Percentiles rank a stretch among this genome's conserved stretches.
Evolutionary conservation across 2,329 filamentous ascomycete genomes (phyloP).

Genomic region (Bipolaris bicolor): DNA sequence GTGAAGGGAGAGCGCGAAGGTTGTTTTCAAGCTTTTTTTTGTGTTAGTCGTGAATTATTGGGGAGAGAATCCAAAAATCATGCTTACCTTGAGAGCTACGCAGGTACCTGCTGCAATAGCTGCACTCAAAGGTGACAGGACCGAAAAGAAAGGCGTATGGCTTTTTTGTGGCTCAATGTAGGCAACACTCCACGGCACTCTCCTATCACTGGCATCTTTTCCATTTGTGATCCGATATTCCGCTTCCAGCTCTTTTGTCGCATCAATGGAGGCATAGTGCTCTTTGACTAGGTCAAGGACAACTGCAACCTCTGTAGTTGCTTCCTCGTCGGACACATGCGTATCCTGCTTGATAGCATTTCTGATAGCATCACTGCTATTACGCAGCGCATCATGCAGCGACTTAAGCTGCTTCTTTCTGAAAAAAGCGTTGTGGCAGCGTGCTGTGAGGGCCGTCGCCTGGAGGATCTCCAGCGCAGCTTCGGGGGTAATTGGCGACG

Average conservation of each 20-base stretch:
- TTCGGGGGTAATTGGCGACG: conserved; percentile 30
- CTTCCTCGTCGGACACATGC: conserved; percentile 45
- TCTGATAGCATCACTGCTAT: conserved; percentile 45
- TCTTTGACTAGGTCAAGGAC: conserved; percentile 50
- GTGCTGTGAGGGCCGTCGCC: conserved; percentile 54
- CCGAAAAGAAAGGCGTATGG: conserved; percentile 57
- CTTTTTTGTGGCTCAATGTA: conserved; percentile 55
- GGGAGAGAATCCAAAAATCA: not conserved
- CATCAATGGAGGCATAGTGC: conserved; percentile 51
- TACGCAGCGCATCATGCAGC: conserved; percentile 50
- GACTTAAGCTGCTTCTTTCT: conserved; percentile 55
- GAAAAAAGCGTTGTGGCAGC: conserved; percentile 55
- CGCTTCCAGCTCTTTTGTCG: conserved; percentile 45
- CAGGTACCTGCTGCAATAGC: conserved; percentile 61
- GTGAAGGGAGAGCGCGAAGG: conserved; percentile 42
- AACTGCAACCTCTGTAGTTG: conserved; percentile 52
- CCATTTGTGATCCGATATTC: conserved; percentile 54
- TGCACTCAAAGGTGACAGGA: conserved; percentile 47
- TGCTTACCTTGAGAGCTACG: conserved; percentile 55
- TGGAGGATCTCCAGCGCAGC: conserved; percentile 40
- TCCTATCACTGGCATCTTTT: conserved; percentile 45
- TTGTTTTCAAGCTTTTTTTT: conserved; percentile 49
- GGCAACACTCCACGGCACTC: conserved; percentile 51
- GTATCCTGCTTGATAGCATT: conserved; percentile 53
- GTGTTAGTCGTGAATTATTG: not conserved